These are phyloP conservation scores for Cadophora luteo-olivacea DNA, from an alignment of 2,329 filamentous ascomycete genomes.

Conservation along the genomic window DNA sequence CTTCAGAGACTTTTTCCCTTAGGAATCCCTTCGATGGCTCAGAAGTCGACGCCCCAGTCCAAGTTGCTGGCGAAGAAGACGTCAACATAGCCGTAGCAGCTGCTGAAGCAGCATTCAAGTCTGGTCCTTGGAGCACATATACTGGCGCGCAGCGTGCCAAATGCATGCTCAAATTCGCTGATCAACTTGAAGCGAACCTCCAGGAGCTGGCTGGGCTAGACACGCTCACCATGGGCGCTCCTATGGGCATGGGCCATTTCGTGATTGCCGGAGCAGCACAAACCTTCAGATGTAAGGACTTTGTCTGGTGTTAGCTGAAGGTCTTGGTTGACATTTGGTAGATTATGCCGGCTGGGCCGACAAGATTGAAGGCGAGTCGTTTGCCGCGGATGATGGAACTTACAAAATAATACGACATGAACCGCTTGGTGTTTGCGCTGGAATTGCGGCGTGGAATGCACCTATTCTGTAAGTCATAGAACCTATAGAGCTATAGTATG, in stretches of 20 bases:
- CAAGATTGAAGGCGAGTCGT: constrained; percentile 47
- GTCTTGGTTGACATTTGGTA: constrained; percentile 7
- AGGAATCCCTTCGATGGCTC: constrained; percentile 54
- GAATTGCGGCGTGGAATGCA: constrained; percentile 63
- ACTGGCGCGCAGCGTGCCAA: constrained; percentile 26
- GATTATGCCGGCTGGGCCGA: constrained; percentile 49
- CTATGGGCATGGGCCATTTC: constrained; percentile 52
- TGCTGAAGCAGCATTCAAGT: constrained; percentile 52
- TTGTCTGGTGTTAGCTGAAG: constrained; percentile 14
- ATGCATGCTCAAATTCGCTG: constrained; percentile 45
- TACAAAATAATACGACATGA: constrained; percentile 47
- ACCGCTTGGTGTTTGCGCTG: constrained; percentile 54
- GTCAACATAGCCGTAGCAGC: constrained; percentile 52
- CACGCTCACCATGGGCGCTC: constrained; percentile 53
- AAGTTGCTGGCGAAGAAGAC: constrained; percentile 43
- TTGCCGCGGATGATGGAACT: constrained; percentile 52
- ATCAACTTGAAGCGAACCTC: constrained; percentile 49
- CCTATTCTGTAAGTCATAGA: constrained; percentile 45
- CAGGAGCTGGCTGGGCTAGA: constrained; percentile 49
- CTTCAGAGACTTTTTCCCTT: constrained; percentile 24
- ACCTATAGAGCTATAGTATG: too few species aligned
- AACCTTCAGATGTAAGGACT: constrained; percentile 33
- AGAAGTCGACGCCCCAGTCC: constrained; percentile 49
- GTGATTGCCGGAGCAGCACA: constrained; percentile 46
- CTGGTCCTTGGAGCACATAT: constrained; percentile 46